Evolutionary conservation across 257 asterid species (phyloP).

Genomic region (Ilex aquifolium): DNA sequence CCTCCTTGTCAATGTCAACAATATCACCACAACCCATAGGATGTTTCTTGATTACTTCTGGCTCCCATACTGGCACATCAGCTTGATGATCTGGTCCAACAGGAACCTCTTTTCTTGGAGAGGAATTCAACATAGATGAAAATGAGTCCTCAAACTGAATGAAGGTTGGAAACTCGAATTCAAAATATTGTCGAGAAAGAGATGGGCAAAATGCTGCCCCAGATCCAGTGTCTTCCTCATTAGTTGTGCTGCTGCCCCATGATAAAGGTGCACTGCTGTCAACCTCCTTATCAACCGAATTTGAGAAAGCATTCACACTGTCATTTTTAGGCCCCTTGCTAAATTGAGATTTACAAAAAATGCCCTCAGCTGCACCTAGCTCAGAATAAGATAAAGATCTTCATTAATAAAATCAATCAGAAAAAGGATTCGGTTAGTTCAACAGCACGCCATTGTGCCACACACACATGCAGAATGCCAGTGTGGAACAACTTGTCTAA

Average conservation of each 20-base stretch:
- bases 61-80: constrained; percentile 54
- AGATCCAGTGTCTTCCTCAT: constrained; percentile 39
- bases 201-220: constrained; percentile 24
- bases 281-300: constrained; percentile 34
- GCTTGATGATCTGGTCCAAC: constrained; percentile 72
- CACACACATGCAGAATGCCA: too few relatives aligned
- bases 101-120: constrained; percentile 55
- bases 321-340: constrained; percentile 23
- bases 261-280: constrained; percentile 52
- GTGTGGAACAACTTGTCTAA: too few relatives aligned
- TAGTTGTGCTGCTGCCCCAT: constrained; percentile 47
- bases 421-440: not conserved
- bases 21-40: constrained; percentile 1
- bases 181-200: constrained; percentile 27
- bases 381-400: constrained; percentile 7
- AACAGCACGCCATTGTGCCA: too few relatives aligned
- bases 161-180: constrained; percentile 31
- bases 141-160: constrained; percentile 32
- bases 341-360: constrained; percentile 15
- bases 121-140: constrained; percentile 24
- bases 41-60: constrained; percentile 12
- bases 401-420: constrained; percentile 1
- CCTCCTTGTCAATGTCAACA: not conserved
- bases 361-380: constrained; percentile 5
- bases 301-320: constrained; percentile 16